Base-by-base conservation (phyloP, 345 rosid genomes). In the Linum trigynum region DNA sequence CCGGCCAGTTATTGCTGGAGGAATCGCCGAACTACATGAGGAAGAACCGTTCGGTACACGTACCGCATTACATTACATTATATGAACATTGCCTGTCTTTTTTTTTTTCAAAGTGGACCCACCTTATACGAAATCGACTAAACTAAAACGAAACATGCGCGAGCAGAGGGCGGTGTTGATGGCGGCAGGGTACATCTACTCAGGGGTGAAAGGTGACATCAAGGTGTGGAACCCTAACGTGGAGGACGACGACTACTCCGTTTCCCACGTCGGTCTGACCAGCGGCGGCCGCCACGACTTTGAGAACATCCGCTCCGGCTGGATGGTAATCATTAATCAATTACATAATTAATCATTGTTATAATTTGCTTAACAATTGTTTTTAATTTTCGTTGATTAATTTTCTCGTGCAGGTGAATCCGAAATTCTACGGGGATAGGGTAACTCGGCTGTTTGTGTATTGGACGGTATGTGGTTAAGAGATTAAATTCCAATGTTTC, bases 161-260 rank as follows among this genome's bases (percentile, higher is more conserved):
- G 36, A 48, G 15, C 72, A 84, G 90, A 71, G 72, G 76, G 85
- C 85, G 9, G 69, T 79, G 55, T 51, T 81, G 64, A 39, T 82
- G 3, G 74, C 90, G 3, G 65, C 23, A 39, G 90, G 90, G 14
- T 76, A 68, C 59, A 67, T 65, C 11, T 81, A 80, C 55, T 67
- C 75, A 5, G 90, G 85, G 56, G 79, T 74, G 11, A 85, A 85
- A 71, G 90, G 78, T 41, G 82, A 84, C 57, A 75, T 80, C 64
- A 73, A 61, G 70, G 85, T 82, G 2, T 81, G 81, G 82, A 77
- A 79, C 51, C 87, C 87, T 40, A 48, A 23, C 5, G 84, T 85
- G 1, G 87, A 77, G 45, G 62, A 66, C 8, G 80, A 83, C 48
- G 80, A 85, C 65, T 85, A 75, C 65, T 76, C 70, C 50, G 74